Conservation (phyloP, 306 rosid species). For the Glycine soja region DNA sequence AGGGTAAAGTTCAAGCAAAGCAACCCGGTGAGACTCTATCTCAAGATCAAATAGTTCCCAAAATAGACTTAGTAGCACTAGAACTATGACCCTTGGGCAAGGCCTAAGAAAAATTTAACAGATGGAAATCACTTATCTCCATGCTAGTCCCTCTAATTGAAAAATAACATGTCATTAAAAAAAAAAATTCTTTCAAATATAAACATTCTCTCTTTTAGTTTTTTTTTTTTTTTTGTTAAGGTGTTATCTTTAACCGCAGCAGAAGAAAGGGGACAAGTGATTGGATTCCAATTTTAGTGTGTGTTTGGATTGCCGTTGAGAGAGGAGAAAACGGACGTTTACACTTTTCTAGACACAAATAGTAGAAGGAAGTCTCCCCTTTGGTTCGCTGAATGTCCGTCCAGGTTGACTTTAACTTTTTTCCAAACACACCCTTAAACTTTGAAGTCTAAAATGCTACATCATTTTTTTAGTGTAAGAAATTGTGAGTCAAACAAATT, state of each 20-base stretch:
- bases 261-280: neutral
- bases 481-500: conserved; percentile 4
- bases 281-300: neutral
- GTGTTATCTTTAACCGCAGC: neutral
- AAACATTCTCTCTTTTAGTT: neutral
- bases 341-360: too few species aligned
- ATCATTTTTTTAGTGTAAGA: neutral
- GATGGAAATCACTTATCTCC: neutral
- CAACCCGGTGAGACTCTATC: neutral
- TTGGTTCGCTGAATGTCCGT: too few species aligned
- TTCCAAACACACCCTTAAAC: neutral
- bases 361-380: too few species aligned
- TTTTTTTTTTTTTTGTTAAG: neutral
- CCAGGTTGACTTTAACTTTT: too few species aligned
- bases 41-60: neutral
- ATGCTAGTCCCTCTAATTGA: neutral
- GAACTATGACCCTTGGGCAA: neutral
- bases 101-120: conserved; percentile 24
- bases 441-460: neutral
- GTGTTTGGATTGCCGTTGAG: too few species aligned
- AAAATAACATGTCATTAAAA: neutral
- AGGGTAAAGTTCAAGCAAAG: neutral
- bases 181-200: neutral
- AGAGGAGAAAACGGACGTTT: too few species aligned
- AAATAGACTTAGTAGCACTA: neutral